A percentile compares a stretch with the other conserved stretches of the same genome.
Conservation (phyloP, 1,284 basidiomycete genomes). For the Naganishia liquefaciens region DNA sequence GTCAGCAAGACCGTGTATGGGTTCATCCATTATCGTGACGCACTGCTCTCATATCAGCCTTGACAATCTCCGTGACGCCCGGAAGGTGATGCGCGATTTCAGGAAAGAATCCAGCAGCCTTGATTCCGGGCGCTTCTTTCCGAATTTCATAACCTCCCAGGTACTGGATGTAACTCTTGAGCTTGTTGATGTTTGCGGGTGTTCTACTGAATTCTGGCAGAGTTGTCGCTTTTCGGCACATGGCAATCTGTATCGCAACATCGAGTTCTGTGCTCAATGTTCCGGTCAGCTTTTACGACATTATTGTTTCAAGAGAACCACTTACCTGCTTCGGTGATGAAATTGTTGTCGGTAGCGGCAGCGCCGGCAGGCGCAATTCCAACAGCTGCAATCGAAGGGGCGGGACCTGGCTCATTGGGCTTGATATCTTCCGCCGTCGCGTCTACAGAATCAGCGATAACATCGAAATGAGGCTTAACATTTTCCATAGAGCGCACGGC, state of each 20-base stretch:
- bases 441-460: neutral
- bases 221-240: conserved; percentile 18
- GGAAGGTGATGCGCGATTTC: neutral
- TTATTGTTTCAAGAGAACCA: no score
- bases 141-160: neutral
- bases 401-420: neutral
- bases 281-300: neutral
- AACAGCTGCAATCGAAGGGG: neutral
- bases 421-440: neutral
- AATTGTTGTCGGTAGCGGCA: neutral
- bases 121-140: neutral
- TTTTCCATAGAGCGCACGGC: neutral
- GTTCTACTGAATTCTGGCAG: neutral
- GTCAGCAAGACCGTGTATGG: no score
- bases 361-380: neutral
- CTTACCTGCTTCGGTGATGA: conserved; percentile 14
- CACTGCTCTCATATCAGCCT: conserved; percentile 4
- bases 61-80: neutral
- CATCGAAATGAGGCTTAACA: conserved; percentile 7
- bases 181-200: neutral
- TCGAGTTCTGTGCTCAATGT: conserved; percentile 10
- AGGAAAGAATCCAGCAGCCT: conserved; percentile 5
- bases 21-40: neutral
- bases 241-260: conserved; percentile 13
- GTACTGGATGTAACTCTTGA: conserved; percentile 14